Conservation (phyloP, 2,329 filamentous ascomycete species). For the Sphaceloma murrayae region DNA sequence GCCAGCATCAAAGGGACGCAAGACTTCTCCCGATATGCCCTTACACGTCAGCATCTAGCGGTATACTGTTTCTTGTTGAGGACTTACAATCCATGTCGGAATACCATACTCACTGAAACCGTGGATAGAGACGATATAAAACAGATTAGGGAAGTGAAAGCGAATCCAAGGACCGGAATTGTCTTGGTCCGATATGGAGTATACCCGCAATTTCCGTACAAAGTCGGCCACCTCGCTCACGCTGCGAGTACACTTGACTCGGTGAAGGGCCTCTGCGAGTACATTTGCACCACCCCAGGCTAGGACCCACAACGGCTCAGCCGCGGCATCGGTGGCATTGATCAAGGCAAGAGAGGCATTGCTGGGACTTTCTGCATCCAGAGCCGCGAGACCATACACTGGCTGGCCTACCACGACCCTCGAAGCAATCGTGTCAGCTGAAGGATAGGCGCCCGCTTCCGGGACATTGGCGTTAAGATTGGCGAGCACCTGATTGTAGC, state of each 20-base stretch:
- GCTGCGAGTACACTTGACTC: constrained; percentile 27
- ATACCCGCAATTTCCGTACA: constrained; percentile 39
- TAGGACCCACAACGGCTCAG: constrained; percentile 39
- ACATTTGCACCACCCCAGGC: constrained; percentile 45
- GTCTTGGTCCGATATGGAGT: constrained; percentile 52
- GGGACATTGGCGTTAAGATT: constrained; percentile 37
- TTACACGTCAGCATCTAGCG: constrained; percentile 48
- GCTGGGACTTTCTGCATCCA: constrained; percentile 24
- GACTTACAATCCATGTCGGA: constrained; percentile 7
- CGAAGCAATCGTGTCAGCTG: constrained; percentile 20
- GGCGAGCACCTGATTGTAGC: constrained; percentile 27
- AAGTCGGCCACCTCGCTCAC: constrained; percentile 30
- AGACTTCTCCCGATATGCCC: constrained; percentile 45
- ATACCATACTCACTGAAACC: constrained; percentile 45
- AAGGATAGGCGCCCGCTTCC: constrained; percentile 22
- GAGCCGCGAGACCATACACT: constrained; percentile 32
- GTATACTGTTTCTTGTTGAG: no score
- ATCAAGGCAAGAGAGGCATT: constrained; percentile 22
- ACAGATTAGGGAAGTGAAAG: constrained; percentile 43
- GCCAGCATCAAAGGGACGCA: constrained; percentile 40
- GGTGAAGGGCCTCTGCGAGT: constrained; percentile 40
- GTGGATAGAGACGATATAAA: constrained; percentile 49
- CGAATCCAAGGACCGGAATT: constrained; percentile 50
- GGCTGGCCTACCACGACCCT: constrained; percentile 31
- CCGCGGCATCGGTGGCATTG: constrained; percentile 21